Conservation (phyloP, 2,329 filamentous ascomycete species). For the Colletotrichum tanaceti region DNA sequence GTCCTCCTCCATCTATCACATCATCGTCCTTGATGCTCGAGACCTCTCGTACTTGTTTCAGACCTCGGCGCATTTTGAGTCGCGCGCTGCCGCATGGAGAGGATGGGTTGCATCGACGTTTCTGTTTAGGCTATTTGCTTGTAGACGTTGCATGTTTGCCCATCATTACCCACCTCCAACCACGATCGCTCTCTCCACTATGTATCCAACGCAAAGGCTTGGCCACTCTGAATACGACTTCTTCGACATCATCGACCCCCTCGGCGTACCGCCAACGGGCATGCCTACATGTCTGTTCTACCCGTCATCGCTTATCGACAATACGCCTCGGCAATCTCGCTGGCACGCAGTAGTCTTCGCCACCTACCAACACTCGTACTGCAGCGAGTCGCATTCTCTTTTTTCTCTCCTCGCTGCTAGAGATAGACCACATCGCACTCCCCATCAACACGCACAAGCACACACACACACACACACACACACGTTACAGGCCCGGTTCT, state of each 20-base stretch:
- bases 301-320: conserved; percentile 34
- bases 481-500: too few relatives aligned
- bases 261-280: neutral
- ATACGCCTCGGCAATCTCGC: conserved; percentile 35
- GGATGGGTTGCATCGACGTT: conserved; percentile 25
- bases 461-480: too few relatives aligned
- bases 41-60: conserved; percentile 15
- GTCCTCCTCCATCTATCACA: neutral
- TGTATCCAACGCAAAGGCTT: conserved; percentile 4
- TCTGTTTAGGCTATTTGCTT: conserved; percentile 16
- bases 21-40: neutral
- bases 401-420: neutral
- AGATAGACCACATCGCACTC: neutral
- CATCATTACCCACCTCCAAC: conserved; percentile 4
- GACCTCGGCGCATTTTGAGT: neutral
- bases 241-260: neutral
- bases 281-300: neutral
- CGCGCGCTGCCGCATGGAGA: conserved; percentile 1
- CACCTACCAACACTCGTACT: neutral
- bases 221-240: conserved; percentile 12
- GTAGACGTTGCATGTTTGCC: conserved; percentile 33
- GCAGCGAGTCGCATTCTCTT: neutral
- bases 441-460: neutral
- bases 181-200: conserved; percentile 9
- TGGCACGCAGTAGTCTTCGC: conserved; percentile 1